These are phyloP conservation scores for Nannochloropsis salina DNA, from an alignment of 108 stramenopile genomes.

Conservation along the genomic window DNA sequence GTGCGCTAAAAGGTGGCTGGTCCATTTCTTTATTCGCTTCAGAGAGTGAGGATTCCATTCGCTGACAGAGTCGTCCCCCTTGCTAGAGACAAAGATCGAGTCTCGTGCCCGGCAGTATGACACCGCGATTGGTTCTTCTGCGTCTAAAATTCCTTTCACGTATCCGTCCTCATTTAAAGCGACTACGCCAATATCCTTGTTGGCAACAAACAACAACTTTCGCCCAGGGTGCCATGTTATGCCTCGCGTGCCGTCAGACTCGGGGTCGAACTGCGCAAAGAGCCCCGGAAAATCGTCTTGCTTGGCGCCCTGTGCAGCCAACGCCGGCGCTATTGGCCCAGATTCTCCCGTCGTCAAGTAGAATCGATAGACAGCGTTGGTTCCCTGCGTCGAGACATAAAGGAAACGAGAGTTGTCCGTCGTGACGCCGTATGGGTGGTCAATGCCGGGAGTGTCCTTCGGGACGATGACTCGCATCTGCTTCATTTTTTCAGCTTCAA, in stretches of 20 bases:
- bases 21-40: neutral
- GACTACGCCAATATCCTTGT: neutral
- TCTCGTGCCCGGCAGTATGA: neutral
- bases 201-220: neutral
- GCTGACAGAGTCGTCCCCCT: neutral
- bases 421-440: slow-evolving; percentile 7
- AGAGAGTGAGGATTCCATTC: neutral
- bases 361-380: neutral
- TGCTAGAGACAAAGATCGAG: neutral
- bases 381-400: neutral
- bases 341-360: neutral
- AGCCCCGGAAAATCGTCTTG: neutral
- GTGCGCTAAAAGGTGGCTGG: neutral
- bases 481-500: neutral
- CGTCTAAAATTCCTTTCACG: neutral
- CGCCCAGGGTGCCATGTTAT: neutral
- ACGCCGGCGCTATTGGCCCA: neutral
- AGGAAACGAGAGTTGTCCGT: neutral
- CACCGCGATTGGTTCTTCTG: slow-evolving; percentile 1
- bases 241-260: neutral
- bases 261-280: neutral
- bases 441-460: neutral
- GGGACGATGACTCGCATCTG: slow-evolving; percentile 5
- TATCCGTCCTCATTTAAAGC: neutral
- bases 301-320: neutral